Percentiles rank a stretch among this genome's conserved stretches.
Evolutionary conservation across 2,329 filamentous ascomycete species (phyloP).

Genomic region (Coniochaeta ligniaria): DNA sequence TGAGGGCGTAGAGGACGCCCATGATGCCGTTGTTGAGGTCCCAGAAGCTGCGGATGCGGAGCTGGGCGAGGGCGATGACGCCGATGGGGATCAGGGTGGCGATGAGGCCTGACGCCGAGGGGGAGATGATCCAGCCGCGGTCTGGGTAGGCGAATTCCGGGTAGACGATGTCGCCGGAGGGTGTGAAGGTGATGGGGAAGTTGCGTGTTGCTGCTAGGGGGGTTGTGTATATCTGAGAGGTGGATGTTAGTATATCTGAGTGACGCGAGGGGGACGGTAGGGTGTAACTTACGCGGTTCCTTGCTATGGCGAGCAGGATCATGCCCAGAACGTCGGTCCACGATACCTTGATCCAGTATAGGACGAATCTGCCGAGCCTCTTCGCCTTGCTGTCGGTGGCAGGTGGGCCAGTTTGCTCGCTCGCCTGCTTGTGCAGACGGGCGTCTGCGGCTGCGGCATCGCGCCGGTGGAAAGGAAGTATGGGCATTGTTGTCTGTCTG

Average conservation of each 20-base stretch:
- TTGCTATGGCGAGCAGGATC: constrained; percentile 40
- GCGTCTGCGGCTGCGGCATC: neutral
- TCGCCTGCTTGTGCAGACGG: neutral
- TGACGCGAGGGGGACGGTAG: neutral
- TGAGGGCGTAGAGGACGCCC: constrained; percentile 63
- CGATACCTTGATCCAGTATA: constrained; percentile 49
- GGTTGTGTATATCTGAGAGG: constrained; percentile 39
- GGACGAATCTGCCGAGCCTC: constrained; percentile 11
- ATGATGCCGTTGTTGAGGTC: constrained; percentile 65
- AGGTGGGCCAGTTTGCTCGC: neutral
- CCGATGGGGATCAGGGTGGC: constrained; percentile 54
- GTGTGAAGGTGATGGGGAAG: constrained; percentile 53
- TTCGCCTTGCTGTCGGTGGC: neutral
- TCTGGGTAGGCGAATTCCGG: constrained; percentile 59
- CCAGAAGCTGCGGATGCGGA: constrained; percentile 62
- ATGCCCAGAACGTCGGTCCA: constrained; percentile 56
- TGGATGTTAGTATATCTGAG: neutral
- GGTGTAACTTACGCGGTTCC: constrained; percentile 19
- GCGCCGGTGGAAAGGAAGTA: neutral
- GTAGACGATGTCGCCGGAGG: constrained; percentile 54
- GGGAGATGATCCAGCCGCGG: constrained; percentile 54
- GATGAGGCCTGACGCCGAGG: constrained; percentile 50
- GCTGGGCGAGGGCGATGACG: constrained; percentile 58
- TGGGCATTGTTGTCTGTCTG: neutral
- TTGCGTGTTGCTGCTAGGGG: constrained; percentile 49